Evolutionary conservation across 805 yeast species (phyloP).

Genomic region (Cyberlindnera nakhonratchasimensis): DNA sequence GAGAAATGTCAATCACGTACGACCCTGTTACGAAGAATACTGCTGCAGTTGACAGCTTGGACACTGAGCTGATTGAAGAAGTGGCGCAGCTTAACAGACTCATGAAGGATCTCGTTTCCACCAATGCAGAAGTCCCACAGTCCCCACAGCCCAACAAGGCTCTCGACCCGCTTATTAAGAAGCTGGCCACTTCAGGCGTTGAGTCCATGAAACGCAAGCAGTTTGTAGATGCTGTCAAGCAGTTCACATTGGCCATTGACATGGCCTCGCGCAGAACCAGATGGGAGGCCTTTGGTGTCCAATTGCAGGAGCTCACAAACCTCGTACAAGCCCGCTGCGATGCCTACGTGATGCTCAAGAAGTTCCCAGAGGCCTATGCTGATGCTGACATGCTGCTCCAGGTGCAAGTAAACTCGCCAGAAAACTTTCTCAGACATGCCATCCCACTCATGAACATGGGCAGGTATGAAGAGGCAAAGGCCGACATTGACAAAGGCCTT

Average conservation of each 20-base stretch:
- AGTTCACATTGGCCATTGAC: slow-evolving; percentile 62
- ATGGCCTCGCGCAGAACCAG: slow-evolving; percentile 65
- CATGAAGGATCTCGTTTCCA: slow-evolving; percentile 31
- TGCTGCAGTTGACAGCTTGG: slow-evolving; percentile 10
- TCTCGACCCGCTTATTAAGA: slow-evolving; percentile 55
- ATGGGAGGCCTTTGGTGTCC: slow-evolving; percentile 71
- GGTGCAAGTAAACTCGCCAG: slow-evolving; percentile 44
- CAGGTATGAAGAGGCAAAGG: slow-evolving; percentile 56
- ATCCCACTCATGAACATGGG: slow-evolving; percentile 61
- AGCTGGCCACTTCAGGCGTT: slow-evolving; percentile 62
- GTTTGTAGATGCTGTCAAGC: slow-evolving; percentile 58
- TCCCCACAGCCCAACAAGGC: slow-evolving; percentile 53
- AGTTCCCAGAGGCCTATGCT: slow-evolving; percentile 56
- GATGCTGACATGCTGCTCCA: slow-evolving; percentile 52
- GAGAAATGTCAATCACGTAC: slow-evolving; percentile 16
- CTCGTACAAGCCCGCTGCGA: slow-evolving; percentile 71
- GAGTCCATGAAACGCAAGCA: slow-evolving; percentile 52
- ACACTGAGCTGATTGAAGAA: slow-evolving; percentile 24
- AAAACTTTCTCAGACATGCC: slow-evolving; percentile 69
- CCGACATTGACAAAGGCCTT: slow-evolving; percentile 70
- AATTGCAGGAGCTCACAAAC: slow-evolving; percentile 62
- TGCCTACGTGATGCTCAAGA: slow-evolving; percentile 53
- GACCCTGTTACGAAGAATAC: slow-evolving; percentile 29
- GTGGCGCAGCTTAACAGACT: slow-evolving; percentile 34
- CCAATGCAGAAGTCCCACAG: slow-evolving; percentile 47